Evolutionary conservation across 768 basidiomycete genomes (phyloP).

Genomic region (Lyophyllum atratum): DNA sequence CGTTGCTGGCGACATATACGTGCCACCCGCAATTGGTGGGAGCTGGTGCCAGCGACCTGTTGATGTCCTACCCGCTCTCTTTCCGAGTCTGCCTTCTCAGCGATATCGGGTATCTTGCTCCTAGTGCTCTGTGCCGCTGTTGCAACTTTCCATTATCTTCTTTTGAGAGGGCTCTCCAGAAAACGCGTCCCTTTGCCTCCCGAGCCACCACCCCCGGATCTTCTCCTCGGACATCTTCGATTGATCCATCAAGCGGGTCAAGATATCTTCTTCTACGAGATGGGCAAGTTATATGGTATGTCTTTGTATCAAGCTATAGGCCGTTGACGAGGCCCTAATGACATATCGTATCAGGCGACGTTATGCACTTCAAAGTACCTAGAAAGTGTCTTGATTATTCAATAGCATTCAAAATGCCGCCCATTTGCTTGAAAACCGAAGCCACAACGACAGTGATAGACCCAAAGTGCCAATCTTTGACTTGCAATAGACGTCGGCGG

Average conservation of each 20-base stretch:
- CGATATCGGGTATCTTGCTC: too few relatives aligned
- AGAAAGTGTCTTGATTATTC: conserved; percentile 27
- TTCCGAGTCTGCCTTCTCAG: too few relatives aligned
- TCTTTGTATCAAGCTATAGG: too few relatives aligned
- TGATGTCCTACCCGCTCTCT: too few relatives aligned
- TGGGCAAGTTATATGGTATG: conserved; percentile 2
- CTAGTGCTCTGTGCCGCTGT: background rate
- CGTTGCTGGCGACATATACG: too few relatives aligned
- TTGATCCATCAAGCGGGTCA: background rate
- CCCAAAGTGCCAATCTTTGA: conserved; percentile 25
- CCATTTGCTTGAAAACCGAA: conserved; percentile 44
- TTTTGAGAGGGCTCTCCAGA: background rate
- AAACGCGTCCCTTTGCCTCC: background rate
- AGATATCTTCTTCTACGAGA: background rate
- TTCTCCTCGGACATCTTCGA: background rate
- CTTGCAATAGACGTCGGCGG: background rate
- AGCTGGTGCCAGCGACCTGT: too few relatives aligned
- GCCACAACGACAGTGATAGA: conserved; percentile 35
- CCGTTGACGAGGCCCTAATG: too few relatives aligned
- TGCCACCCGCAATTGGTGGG: too few relatives aligned
- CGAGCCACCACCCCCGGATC: conserved; percentile 1
- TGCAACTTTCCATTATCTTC: background rate
- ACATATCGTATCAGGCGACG: conserved; percentile 5
- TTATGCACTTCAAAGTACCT: conserved; percentile 19
- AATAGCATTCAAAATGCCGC: conserved; percentile 35